Conservation (phyloP, 139 green algal species). For the Auxenochlorella protothecoides region DNA sequence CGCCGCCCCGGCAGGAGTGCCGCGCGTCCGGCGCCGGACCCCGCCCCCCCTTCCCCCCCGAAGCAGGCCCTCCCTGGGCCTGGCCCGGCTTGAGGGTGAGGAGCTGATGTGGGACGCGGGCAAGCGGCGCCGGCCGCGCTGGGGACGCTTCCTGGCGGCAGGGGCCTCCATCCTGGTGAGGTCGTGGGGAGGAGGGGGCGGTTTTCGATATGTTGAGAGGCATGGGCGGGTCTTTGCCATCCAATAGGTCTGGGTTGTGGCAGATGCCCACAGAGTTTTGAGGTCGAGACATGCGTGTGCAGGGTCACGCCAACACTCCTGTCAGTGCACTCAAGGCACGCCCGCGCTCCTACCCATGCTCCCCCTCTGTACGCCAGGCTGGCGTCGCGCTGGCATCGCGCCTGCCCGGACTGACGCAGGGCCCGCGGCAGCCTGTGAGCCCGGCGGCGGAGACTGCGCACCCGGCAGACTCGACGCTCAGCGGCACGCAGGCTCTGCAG, state of each 20-base stretch:
- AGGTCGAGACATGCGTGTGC: too few relatives aligned
- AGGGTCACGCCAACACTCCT: too few relatives aligned
- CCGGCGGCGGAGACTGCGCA: neutral
- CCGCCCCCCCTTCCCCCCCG: neutral
- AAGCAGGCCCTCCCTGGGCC: neutral
- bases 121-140: conserved; percentile 3
- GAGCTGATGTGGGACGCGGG: conserved; percentile 9
- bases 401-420: neutral
- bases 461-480: neutral
- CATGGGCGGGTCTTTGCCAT: neutral
- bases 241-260: neutral
- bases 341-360: neutral
- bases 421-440: neutral
- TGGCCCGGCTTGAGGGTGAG: conserved; percentile 13
- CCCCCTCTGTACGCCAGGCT: neutral
- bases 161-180: conserved; percentile 1
- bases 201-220: too few relatives aligned
- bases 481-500: neutral
- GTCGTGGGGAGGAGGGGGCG: too few relatives aligned
- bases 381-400: neutral
- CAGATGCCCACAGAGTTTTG: too few relatives aligned
- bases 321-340: too few relatives aligned
- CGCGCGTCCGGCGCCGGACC: neutral
- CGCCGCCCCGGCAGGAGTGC: neutral
- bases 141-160: conserved; percentile 17